phyloP scores from a whole-genome alignment of 805 yeast species.

The Saccharomycopsis sp. region DNA sequence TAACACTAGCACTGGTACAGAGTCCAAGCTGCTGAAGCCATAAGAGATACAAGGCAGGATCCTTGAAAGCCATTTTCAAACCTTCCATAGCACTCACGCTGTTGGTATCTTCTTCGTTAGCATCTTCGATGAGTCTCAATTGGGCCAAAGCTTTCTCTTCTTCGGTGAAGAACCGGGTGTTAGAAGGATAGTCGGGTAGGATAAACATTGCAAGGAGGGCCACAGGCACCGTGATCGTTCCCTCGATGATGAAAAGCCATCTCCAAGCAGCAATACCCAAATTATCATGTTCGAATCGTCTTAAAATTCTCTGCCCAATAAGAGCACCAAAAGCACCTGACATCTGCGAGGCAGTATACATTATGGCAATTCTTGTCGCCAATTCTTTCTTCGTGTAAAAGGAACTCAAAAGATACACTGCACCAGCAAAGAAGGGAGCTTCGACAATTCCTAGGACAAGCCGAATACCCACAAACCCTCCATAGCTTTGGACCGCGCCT shows the following conservation, averaged over 20 bases:
- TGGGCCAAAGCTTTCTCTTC: slow-evolving; percentile 26
- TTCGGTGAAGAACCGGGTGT: slow-evolving; percentile 35
- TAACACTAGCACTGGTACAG: slow-evolving; percentile 55
- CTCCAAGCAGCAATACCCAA: slow-evolving; percentile 38
- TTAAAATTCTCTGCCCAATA: slow-evolving; percentile 39
- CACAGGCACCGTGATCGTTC: slow-evolving; percentile 36
- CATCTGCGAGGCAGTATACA: slow-evolving; percentile 46
- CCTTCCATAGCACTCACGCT: slow-evolving; percentile 8
- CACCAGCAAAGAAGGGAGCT: slow-evolving; percentile 42
- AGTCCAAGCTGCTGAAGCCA: slow-evolving; percentile 27
- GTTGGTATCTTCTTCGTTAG: slow-evolving; percentile 13
- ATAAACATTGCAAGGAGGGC: slow-evolving; percentile 31
- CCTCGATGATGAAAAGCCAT: slow-evolving; percentile 46
- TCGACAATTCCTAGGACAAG: slow-evolving; percentile 43
- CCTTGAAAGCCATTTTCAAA: slow-evolving; percentile 10
- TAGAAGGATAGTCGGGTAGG: slow-evolving; percentile 35
- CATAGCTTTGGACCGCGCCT: slow-evolving; percentile 38
- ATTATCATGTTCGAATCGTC: slow-evolving; percentile 17
- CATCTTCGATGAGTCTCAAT: slow-evolving; percentile 14
- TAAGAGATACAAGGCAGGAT: slow-evolving; percentile 14
- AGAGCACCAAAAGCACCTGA: slow-evolving; percentile 56
- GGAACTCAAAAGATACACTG: slow-evolving; percentile 26
- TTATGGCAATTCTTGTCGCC: slow-evolving; percentile 40
- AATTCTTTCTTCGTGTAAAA: slow-evolving; percentile 43
- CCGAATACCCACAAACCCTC: slow-evolving; percentile 39